Percentiles rank a stretch among this genome's conserved stretches.
phyloP scores from a whole-genome alignment of 2,329 filamentous ascomycete genomes.

The Emericellopsis atlantica region DNA sequence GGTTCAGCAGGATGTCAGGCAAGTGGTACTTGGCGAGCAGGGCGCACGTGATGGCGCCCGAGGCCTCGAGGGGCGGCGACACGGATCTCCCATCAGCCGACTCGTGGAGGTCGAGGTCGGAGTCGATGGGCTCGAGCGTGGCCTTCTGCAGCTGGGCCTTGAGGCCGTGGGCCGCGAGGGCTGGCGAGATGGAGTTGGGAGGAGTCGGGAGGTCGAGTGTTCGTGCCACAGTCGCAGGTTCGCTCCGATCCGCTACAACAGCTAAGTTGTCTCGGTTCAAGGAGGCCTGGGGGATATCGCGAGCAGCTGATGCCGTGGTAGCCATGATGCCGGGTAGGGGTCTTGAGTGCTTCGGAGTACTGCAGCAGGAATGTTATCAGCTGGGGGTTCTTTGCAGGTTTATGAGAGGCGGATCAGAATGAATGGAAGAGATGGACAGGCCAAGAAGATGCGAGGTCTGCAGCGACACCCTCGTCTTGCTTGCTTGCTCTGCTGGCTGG shows the following conservation, averaged over 20 bases:
- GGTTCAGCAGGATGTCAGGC: conserved; percentile 76
- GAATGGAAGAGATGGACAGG: no score
- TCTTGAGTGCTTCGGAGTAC: background rate
- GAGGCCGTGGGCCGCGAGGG: conserved; percentile 68
- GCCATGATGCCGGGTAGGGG: conserved; percentile 37
- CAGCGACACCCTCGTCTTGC: no score
- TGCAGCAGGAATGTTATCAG: background rate
- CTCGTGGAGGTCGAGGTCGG: conserved; percentile 77
- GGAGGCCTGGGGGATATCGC: conserved; percentile 53
- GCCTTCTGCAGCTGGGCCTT: conserved; percentile 53
- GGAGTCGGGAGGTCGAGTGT: conserved; percentile 68
- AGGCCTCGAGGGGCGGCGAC: conserved; percentile 50
- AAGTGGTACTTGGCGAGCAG: conserved; percentile 85
- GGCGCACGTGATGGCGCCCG: conserved; percentile 70
- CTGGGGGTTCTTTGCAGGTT: background rate
- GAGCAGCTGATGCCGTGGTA: conserved; percentile 53
- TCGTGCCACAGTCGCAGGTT: conserved; percentile 47
- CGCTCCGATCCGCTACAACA: conserved; percentile 57
- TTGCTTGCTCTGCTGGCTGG: no score
- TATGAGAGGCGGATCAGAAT: no score
- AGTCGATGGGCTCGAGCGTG: conserved; percentile 57
- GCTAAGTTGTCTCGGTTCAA: conserved; percentile 56
- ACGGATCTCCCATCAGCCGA: conserved; percentile 22
- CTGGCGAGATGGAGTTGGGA: conserved; percentile 89
- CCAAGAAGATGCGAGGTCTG: no score